A percentile compares a stretch with the other conserved stretches of the same genome.
These are phyloP conservation scores for Xerocomus spinulosus DNA, from an alignment of 768 basidiomycete genomes.

Conservation along the genomic window DNA sequence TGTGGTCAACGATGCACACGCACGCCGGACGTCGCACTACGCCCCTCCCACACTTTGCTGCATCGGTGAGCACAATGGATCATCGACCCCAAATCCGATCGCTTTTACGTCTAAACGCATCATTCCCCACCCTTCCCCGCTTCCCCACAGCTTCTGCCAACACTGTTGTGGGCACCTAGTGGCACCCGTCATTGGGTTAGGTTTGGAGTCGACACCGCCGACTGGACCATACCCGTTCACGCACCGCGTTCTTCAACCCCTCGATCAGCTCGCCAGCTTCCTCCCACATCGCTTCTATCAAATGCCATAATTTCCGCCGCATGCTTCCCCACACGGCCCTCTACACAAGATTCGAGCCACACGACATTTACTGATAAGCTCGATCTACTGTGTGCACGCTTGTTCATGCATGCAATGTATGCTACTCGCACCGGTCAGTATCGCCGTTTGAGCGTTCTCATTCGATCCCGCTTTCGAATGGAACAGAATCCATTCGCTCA, in stretches of 20 bases:
- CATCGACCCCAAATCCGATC: conserved; percentile 3
- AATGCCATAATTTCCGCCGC: conserved; percentile 19
- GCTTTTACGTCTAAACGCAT: conserved; percentile 6
- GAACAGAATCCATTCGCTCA: neutral
- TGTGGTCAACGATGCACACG: neutral
- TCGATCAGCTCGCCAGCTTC: conserved; percentile 21
- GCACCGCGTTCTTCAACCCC: conserved; percentile 3
- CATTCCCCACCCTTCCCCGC: conserved; percentile 25
- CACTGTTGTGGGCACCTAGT: neutral
- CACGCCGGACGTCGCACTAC: neutral
- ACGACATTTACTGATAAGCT: conserved; percentile 2
- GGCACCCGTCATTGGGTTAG: neutral
- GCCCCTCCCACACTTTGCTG: neutral
- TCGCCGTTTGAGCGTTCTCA: conserved; percentile 1
- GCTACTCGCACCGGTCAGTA: neutral
- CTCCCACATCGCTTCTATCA: conserved; percentile 18
- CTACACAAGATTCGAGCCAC: conserved; percentile 7
- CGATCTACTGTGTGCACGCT: neutral
- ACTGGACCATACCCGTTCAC: conserved; percentile 7
- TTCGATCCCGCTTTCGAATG: neutral
- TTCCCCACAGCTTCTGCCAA: conserved; percentile 15
- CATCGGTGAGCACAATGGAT: neutral
- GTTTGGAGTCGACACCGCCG: conserved; percentile 4
- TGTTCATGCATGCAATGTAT: neutral
- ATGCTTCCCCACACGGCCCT: conserved; percentile 4